Conservation (phyloP, 2,329 filamentous ascomycete species). For the Aureobasidium melanogenum region DNA sequence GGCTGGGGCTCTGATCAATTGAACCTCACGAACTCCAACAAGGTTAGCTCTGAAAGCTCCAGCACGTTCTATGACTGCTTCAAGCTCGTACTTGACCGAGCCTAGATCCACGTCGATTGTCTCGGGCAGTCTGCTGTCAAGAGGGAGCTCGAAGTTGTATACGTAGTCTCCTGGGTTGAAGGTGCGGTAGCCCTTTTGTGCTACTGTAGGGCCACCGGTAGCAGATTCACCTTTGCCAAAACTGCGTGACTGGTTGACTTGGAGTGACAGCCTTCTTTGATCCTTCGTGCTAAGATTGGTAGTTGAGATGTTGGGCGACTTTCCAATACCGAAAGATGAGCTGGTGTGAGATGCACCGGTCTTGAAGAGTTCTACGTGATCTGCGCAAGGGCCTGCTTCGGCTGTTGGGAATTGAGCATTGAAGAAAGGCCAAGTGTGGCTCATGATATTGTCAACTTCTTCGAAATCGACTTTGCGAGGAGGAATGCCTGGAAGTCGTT, state of each 20-base stretch:
- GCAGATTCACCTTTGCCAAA: conserved; percentile 71
- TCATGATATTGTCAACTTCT: conserved; percentile 78
- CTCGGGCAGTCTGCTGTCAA: conserved; percentile 71
- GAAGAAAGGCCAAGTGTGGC: conserved; percentile 87
- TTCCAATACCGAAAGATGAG: conserved; percentile 28
- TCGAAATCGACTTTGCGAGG: conserved; percentile 74
- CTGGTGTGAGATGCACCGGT: conserved; percentile 25
- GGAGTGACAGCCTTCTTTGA: conserved; percentile 62
- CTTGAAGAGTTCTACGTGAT: conserved; percentile 51
- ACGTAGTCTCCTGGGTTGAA: conserved; percentile 69
- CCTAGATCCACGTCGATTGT: conserved; percentile 82
- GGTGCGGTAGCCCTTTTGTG: conserved; percentile 74
- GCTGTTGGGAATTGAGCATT: conserved; percentile 60
- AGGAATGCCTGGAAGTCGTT: conserved; percentile 56
- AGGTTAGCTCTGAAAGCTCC: conserved; percentile 87
- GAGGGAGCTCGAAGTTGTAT: conserved; percentile 72
- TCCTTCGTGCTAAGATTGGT: conserved; percentile 42
- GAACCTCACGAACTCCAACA: conserved; percentile 71
- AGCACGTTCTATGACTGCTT: conserved; percentile 74
- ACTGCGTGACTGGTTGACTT: conserved; percentile 73
- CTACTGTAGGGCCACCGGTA: conserved; percentile 45
- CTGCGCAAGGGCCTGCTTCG: conserved; percentile 53
- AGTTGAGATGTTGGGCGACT: conserved; percentile 37
- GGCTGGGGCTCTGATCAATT: conserved; percentile 74
- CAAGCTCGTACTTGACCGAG: conserved; percentile 78